Percentiles rank a stretch among this genome's conserved stretches.
Conservation (phyloP, 208 protist genomes). For the Herpetomonas samuelpessoai region DNA sequence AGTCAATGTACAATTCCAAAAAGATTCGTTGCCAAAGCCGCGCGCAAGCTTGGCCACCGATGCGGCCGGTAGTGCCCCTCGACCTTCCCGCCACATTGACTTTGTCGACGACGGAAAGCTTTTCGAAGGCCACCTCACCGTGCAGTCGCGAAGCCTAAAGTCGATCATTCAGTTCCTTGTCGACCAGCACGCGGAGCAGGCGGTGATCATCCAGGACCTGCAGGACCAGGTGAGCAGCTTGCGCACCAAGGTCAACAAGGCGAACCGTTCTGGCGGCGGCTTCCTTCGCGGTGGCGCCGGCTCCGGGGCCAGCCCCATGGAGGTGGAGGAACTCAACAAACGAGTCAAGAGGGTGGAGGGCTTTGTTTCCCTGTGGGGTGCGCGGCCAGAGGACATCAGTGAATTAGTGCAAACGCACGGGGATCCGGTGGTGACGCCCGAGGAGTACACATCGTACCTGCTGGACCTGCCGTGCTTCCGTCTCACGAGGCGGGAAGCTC, state of each 20-base stretch:
- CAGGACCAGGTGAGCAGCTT: slow-evolving; percentile 74
- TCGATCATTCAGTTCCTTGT: slow-evolving; percentile 75
- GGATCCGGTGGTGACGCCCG: slow-evolving; percentile 73
- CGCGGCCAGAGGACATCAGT: slow-evolving; percentile 54
- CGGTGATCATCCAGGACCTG: slow-evolving; percentile 72
- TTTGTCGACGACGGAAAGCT: slow-evolving; percentile 87
- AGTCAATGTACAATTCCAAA: not conserved
- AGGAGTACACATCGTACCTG: slow-evolving; percentile 73
- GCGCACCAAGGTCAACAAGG: slow-evolving; percentile 31
- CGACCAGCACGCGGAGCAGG: slow-evolving; percentile 69
- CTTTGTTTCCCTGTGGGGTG: slow-evolving; percentile 74
- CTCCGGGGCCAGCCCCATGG: slow-evolving; percentile 4
- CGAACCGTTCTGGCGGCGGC: slow-evolving; percentile 9
- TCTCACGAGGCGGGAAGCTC: slow-evolving; percentile 52
- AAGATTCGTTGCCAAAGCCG: slow-evolving; percentile 8
- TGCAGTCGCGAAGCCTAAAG: slow-evolving; percentile 81
- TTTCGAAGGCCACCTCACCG: slow-evolving; percentile 87
- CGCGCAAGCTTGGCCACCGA: slow-evolving; percentile 18
- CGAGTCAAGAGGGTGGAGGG: slow-evolving; percentile 61
- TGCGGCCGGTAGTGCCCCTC: slow-evolving; percentile 27
- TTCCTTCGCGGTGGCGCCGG: slow-evolving; percentile 1
- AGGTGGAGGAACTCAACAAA: slow-evolving; percentile 25
- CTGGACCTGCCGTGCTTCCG: slow-evolving; percentile 73
- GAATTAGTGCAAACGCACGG: slow-evolving; percentile 65
- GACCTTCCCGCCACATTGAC: slow-evolving; percentile 42